Conservation (phyloP, 2,329 filamentous ascomycete species). For the Tolypocladium amazonense region DNA sequence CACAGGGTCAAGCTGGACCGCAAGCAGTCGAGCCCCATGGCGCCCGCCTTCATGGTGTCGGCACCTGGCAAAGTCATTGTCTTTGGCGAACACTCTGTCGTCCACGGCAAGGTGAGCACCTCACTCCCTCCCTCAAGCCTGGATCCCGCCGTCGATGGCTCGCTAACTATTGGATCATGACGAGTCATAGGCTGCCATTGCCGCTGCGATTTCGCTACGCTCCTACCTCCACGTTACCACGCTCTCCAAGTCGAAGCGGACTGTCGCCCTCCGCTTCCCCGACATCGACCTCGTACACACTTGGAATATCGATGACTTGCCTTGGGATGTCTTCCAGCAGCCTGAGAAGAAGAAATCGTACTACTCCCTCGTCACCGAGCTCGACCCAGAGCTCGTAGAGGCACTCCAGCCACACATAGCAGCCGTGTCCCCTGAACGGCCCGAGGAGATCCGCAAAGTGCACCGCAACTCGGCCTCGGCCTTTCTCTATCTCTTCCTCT, state of each 20-base stretch:
- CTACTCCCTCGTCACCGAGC: constrained; percentile 74
- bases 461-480: constrained; percentile 72
- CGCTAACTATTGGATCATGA: background rate
- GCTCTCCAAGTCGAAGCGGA: constrained; percentile 82
- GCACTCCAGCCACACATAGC: constrained; percentile 72
- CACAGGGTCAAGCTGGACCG: constrained; percentile 33
- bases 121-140: background rate
- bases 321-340: constrained; percentile 73
- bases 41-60: constrained; percentile 94
- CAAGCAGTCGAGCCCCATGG: constrained; percentile 54
- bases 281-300: constrained; percentile 84
- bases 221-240: constrained; percentile 96
- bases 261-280: constrained; percentile 77
- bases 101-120: constrained; percentile 71
- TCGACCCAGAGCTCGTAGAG: constrained; percentile 73
- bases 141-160: background rate
- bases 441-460: constrained; percentile 68
- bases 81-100: constrained; percentile 96
- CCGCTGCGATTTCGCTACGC: constrained; percentile 85
- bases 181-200: constrained; percentile 64
- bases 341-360: constrained; percentile 89
- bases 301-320: constrained; percentile 88
- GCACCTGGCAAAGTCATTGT: constrained; percentile 97
- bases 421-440: constrained; percentile 54
- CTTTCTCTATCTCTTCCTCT: constrained; percentile 90